These are phyloP conservation scores for Populus tremula DNA, from an alignment of 345 rosid genomes.

Conservation along the genomic window DNA sequence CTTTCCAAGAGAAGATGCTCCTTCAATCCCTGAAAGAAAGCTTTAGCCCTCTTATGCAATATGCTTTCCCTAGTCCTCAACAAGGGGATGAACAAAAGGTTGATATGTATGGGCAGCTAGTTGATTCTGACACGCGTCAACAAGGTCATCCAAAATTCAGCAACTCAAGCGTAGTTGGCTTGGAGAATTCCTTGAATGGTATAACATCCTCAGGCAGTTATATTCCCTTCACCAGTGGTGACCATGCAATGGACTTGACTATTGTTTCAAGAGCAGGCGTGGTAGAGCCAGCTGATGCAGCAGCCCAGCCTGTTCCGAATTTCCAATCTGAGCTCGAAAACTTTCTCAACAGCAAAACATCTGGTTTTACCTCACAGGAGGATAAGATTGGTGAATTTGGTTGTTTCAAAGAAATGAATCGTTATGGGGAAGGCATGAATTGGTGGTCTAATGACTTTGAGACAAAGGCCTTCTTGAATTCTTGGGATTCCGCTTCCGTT, in stretches of 20 bases:
- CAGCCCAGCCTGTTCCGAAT: constrained; percentile 11
- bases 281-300: constrained; percentile 11
- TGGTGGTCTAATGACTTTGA: constrained; percentile 74
- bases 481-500: constrained; percentile 61
- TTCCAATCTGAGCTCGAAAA: constrained; percentile 43
- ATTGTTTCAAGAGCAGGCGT: neutral
- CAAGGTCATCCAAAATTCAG: constrained; percentile 19
- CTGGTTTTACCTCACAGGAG: constrained; percentile 30
- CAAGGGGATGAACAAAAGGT: constrained; percentile 19
- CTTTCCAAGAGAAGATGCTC: constrained; percentile 45
- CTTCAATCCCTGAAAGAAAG: constrained; percentile 37
- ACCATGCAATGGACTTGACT: constrained; percentile 17
- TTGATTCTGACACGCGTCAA: constrained; percentile 14
- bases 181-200: constrained; percentile 21
- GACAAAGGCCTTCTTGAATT: constrained; percentile 51
- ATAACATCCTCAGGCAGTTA: constrained; percentile 16
- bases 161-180: constrained; percentile 11
- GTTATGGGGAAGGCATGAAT: constrained; percentile 39
- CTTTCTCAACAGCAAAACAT: constrained; percentile 26
- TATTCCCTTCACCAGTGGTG: neutral
- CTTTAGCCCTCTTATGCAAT: constrained; percentile 21
- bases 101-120: constrained; percentile 13
- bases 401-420: constrained; percentile 48
- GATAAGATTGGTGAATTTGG: constrained; percentile 48
- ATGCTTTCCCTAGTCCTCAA: constrained; percentile 17